These are phyloP conservation scores for Tuber brumale DNA, from an alignment of 495 filamentous ascomycete species.

Conservation along the genomic window DNA sequence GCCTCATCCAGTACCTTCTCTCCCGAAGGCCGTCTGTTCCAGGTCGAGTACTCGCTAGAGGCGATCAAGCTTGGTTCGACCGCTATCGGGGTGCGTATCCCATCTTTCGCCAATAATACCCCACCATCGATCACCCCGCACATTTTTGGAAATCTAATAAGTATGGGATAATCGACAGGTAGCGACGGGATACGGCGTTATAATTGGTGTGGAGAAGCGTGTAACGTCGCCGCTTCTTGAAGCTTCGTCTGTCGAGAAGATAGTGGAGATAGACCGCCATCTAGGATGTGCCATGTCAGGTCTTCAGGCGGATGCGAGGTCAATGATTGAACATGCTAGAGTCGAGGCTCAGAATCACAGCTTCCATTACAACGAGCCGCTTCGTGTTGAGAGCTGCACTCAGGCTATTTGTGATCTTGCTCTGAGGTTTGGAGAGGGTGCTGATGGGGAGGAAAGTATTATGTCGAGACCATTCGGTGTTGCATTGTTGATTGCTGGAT, in stretches of 20 bases:
- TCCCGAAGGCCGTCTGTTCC: constrained; percentile 97
- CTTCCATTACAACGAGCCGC: constrained; percentile 91
- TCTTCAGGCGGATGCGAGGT: constrained; percentile 90
- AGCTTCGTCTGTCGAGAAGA: constrained; percentile 96
- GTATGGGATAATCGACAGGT: constrained; percentile 50
- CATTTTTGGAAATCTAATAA: constrained; percentile 10
- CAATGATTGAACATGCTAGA: constrained; percentile 94
- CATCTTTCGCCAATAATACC: constrained; percentile 15
- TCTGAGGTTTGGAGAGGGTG: constrained; percentile 91
- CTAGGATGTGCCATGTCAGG: constrained; percentile 98
- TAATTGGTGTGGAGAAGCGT: constrained; percentile 97
- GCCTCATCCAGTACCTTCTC: constrained; percentile 79
- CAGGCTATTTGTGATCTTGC: constrained; percentile 98
- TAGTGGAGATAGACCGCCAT: constrained; percentile 97
- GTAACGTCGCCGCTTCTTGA: constrained; percentile 95
- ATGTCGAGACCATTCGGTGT: constrained; percentile 97
- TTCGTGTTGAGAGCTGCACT: constrained; percentile 94
- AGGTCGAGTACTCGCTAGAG: constrained; percentile 99
- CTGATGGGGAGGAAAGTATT: constrained; percentile 95
- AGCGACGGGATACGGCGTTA: constrained; percentile 84
- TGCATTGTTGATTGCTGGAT: constrained; percentile 89
- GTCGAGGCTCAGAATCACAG: constrained; percentile 94
- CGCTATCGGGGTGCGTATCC: constrained; percentile 74
- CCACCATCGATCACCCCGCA: constrained; percentile 13
- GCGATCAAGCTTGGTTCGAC: constrained; percentile 99